Evolutionary conservation across 805 yeast species (phyloP), one percentile per base, ranked within the genome.

Genomic region (Phaffomyces thermotolerans): DNA sequence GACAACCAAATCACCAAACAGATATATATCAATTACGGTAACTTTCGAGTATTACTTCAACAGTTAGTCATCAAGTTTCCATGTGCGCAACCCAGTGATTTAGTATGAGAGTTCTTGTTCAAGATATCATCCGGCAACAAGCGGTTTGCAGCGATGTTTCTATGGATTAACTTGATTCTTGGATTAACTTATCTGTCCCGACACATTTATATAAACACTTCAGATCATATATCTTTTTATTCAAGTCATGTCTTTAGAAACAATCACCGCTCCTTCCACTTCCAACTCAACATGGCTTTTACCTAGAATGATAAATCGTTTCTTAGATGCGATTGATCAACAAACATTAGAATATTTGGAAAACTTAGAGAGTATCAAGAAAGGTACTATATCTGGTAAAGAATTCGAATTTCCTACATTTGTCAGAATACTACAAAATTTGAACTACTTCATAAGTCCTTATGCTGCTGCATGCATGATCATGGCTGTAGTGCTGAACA

Each of bases 311-410:
- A 17, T 32, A 14, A 24, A 15, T 17, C n/a, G 18, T 7, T 39
- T 39, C 17, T 12, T 39, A 13, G 36, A 39, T 33, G 41, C 41
- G 4, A 22, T 39, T 4, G 41, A 39, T 27, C 37, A 31, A 24
- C 36, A 31, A 17, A 24, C 29, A 14, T 18, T 41, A 12, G 45
- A 39, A 35, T 38, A 38, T 22, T 17, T 39, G 23, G 41, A 39
- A 17, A 20, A 15, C 9, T 31, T 39, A 10, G 41, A 39, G 13
- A 7, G 31, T 3, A 15, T 39, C 17, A 39, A 39, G 24, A 39
- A 39, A 12, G 41, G 41, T 5, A 39, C 41, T 6, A 15, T 32
- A 4, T 32, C 15, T 10, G 41, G 34, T n/a, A 24, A 31, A 15
- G 34, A 31, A 24, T 23, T 39, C 15, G 41, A 39, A 25, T 39